Conservation (phyloP, 2,329 filamentous ascomycete species). For the Xylariaceae sp. region DNA sequence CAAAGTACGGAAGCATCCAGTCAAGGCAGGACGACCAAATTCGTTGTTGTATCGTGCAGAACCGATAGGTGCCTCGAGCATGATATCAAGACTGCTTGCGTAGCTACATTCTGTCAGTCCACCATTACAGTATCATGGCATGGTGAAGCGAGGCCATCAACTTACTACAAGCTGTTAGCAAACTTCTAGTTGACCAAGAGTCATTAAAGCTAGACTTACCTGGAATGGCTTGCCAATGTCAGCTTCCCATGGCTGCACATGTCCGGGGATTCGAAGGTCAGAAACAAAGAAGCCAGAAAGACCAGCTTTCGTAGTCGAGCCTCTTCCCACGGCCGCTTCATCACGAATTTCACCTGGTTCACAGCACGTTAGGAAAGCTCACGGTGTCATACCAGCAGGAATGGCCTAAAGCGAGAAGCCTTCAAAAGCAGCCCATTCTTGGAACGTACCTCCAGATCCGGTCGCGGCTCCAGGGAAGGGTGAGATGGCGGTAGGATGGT, state of each 20-base stretch:
- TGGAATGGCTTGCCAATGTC: slow-evolving; percentile 86
- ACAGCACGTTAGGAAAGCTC: slow-evolving; percentile 1
- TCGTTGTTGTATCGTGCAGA: slow-evolving; percentile 94
- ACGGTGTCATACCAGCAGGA: background rate
- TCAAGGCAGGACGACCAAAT: slow-evolving; percentile 83
- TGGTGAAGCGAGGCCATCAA: background rate
- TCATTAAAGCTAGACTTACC: slow-evolving; percentile 3
- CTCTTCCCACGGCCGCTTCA: slow-evolving; percentile 87
- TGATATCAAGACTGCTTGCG: slow-evolving; percentile 90
- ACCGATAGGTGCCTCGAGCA: slow-evolving; percentile 94
- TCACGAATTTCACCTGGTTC: slow-evolving; percentile 46
- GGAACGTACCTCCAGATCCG: slow-evolving; percentile 67
- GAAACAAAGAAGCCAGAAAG: slow-evolving; percentile 93
- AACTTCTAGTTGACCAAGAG: background rate
- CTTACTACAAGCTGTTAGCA: slow-evolving; percentile 15
- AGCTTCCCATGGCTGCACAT: slow-evolving; percentile 80
- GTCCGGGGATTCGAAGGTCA: slow-evolving; percentile 81
- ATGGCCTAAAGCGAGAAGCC: background rate
- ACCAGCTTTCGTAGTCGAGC: slow-evolving; percentile 88
- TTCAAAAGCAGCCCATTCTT: background rate
- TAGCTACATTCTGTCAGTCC: slow-evolving; percentile 42
- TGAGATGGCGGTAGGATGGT: slow-evolving; percentile 93
- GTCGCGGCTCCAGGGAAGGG: slow-evolving; percentile 76
- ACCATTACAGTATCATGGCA: background rate
- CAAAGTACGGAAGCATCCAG: slow-evolving; percentile 88